Evolutionary conservation across 805 yeast species (phyloP).

Genomic region (Nakazawaea pomicola): DNA sequence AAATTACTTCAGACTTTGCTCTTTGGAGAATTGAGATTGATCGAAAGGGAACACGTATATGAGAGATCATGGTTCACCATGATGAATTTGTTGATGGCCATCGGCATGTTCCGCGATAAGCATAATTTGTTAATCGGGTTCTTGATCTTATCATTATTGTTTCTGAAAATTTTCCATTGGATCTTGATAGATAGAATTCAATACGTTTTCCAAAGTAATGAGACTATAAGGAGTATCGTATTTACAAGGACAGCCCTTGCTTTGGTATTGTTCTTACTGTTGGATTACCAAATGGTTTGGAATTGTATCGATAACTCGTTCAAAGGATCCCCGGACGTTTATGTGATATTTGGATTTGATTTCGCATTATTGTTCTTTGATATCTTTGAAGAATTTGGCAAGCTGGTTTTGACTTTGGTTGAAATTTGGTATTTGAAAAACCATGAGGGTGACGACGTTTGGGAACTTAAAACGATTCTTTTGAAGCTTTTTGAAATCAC

Average conservation of each 20-base stretch:
- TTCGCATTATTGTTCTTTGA: conserved; percentile 61
- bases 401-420: conserved; percentile 44
- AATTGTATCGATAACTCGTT: conserved; percentile 54
- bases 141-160: conserved; percentile 33
- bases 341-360: conserved; percentile 71
- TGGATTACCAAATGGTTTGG: conserved; percentile 50
- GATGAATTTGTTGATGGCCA: conserved; percentile 55
- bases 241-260: conserved; percentile 40
- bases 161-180: conserved; percentile 73
- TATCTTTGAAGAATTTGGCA: conserved; percentile 38
- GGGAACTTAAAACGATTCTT: conserved; percentile 68
- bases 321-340: conserved; percentile 48
- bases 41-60: conserved; percentile 71
- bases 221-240: conserved; percentile 25
- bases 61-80: conserved; percentile 63
- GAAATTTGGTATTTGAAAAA: conserved; percentile 47
- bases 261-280: conserved; percentile 34
- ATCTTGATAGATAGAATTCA: conserved; percentile 50
- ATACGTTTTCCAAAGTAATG: conserved; percentile 38
- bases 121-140: conserved; percentile 38
- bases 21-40: conserved; percentile 70
- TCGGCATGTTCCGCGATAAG: conserved; percentile 48
- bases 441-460: conserved; percentile 52
- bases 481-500: conserved; percentile 52
- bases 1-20: conserved; percentile 45